Conservation (phyloP, 1,139 yeast species). For the Taphrina sp. region DNA sequence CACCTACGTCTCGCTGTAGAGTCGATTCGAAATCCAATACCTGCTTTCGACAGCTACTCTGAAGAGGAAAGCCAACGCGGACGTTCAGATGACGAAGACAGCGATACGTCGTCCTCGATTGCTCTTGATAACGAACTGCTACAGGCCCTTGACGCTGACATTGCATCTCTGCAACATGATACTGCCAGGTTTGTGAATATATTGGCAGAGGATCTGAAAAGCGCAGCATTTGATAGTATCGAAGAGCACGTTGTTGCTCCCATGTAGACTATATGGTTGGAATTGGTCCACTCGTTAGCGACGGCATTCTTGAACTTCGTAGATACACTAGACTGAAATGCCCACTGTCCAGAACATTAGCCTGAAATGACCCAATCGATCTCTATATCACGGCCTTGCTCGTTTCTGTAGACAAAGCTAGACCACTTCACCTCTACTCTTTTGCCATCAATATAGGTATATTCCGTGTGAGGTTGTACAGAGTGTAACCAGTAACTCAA, state of each 20-base stretch:
- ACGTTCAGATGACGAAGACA: background rate
- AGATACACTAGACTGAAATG: too few species aligned
- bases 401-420: constrained; percentile 9
- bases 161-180: background rate
- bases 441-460: background rate
- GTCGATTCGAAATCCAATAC: constrained; percentile 31
- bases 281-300: too few species aligned
- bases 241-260: background rate
- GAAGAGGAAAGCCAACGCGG: background rate
- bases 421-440: constrained; percentile 1
- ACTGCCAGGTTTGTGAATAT: background rate
- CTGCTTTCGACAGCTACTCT: constrained; percentile 3
- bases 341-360: too few species aligned
- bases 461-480: background rate
- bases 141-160: background rate
- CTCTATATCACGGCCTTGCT: constrained; percentile 1
- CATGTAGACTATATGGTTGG: background rate
- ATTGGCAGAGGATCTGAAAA: background rate
- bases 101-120: too few species aligned
- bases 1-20: constrained; percentile 33
- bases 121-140: constrained; percentile 16
- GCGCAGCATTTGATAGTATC: background rate
- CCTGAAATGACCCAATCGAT: constrained; percentile 20
- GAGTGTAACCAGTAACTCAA: background rate
- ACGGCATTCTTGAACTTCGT: too few species aligned